These are phyloP conservation scores for Fusarium zealandicum DNA, from an alignment of 2,329 filamentous ascomycete genomes.

Conservation along the genomic window DNA sequence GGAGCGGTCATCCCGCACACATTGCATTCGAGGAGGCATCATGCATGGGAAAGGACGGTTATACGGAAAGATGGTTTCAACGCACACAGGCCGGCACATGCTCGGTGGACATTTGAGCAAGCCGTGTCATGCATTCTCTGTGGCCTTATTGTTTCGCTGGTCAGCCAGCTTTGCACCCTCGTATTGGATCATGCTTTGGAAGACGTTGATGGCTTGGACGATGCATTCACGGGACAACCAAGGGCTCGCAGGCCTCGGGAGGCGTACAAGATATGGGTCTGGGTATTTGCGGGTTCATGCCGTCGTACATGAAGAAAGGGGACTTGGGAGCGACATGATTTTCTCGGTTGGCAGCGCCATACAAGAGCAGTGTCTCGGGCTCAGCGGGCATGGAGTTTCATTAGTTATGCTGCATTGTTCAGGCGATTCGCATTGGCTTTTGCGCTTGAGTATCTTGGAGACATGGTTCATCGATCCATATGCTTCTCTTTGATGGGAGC, in stretches of 20 bases:
- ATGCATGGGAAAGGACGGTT: slow-evolving; percentile 34
- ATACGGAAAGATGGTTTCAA: slow-evolving; percentile 37
- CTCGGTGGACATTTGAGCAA: slow-evolving; percentile 19
- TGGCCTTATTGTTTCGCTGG: slow-evolving; percentile 20
- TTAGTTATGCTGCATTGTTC: neutral
- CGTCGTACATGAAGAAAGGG: neutral
- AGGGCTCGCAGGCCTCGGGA: neutral
- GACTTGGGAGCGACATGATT: neutral
- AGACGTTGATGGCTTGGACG: slow-evolving; percentile 8
- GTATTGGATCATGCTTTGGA: slow-evolving; percentile 29
- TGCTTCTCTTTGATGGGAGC: no score
- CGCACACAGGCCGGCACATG: slow-evolving; percentile 34
- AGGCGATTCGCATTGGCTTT: neutral
- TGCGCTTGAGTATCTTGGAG: no score
- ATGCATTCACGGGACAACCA: slow-evolving; percentile 10
- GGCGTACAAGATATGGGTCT: neutral
- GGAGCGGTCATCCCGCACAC: slow-evolving; percentile 31
- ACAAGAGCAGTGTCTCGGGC: neutral
- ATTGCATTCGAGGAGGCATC: slow-evolving; percentile 35
- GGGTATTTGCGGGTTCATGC: slow-evolving; percentile 6
- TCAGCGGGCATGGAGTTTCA: slow-evolving; percentile 14
- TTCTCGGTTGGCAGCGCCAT: no score
- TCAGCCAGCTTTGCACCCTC: slow-evolving; percentile 17
- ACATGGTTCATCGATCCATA: no score
- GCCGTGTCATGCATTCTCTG: slow-evolving; percentile 22